phyloP scores from a whole-genome alignment of 1,284 basidiomycete genomes.

The Vanrija sp. region DNA sequence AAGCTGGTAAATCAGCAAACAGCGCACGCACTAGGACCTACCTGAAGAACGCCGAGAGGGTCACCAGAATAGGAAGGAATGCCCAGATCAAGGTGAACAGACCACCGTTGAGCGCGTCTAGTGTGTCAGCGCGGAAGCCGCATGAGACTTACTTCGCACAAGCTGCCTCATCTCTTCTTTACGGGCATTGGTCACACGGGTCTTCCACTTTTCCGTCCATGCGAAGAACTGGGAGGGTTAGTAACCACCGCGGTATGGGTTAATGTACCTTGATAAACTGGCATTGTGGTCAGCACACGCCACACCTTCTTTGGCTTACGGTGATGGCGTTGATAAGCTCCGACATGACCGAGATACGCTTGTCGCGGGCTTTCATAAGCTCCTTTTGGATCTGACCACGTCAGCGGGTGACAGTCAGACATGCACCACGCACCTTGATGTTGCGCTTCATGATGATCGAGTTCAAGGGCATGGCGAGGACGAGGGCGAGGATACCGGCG shows the following conservation, averaged over 20 bases:
- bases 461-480: slow-evolving; percentile 63
- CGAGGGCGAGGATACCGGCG: slow-evolving; percentile 72
- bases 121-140: background rate
- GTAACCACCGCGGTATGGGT: background rate
- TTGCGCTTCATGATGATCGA: slow-evolving; percentile 53
- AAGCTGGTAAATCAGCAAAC: slow-evolving; percentile 27
- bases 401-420: slow-evolving; percentile 18
- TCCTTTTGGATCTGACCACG: slow-evolving; percentile 63
- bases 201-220: slow-evolving; percentile 48
- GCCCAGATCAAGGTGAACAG: slow-evolving; percentile 38
- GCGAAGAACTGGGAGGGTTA: slow-evolving; percentile 41
- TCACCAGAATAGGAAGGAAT: slow-evolving; percentile 44
- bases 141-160: slow-evolving; percentile 28
- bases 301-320: slow-evolving; percentile 7
- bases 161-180: slow-evolving; percentile 40
- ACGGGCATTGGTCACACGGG: slow-evolving; percentile 40
- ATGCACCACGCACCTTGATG: slow-evolving; percentile 55
- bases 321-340: slow-evolving; percentile 68
- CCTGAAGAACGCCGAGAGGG: slow-evolving; percentile 48
- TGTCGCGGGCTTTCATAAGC: slow-evolving; percentile 68
- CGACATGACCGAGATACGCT: slow-evolving; percentile 76
- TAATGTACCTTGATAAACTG: slow-evolving; percentile 28
- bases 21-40: slow-evolving; percentile 5
- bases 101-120: slow-evolving; percentile 34
- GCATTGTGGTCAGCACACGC: background rate